Evolutionary conservation across 2,329 filamentous ascomycete genomes (phyloP), one percentile per base, ranked within the genome.

Genomic region (Penicillium vulpinum): DNA sequence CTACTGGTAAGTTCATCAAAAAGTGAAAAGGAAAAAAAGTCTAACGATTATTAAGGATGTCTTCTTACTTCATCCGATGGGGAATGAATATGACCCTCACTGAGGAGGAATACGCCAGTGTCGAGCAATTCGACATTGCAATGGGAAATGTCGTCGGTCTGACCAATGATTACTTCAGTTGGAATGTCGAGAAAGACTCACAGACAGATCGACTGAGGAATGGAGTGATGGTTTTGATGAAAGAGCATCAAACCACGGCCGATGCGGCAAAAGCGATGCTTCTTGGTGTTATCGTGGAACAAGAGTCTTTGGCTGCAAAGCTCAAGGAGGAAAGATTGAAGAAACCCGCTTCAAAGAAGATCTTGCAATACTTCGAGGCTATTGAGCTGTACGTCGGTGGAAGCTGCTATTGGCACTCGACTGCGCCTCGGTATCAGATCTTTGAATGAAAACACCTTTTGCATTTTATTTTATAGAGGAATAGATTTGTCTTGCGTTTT

Each of bases 121-220:
- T 59, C 22, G 36, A 46, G 10, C 48, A 54, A 11, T 59, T 50
- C n/a, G 57, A 59, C 16, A 50, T 54, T 26, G 48, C 43, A 18
- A 57, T 59, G 57, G 54, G 57, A 1, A 47, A 50, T 29, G 49
- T 59, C 13, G 49, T 59, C 16, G 57, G 57, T 3, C 50, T 59
- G 21, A 59, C 57, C 4, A 59, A 59, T 36, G 57, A 59, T 13
- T 59, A 57, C 40, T 59, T 54, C 28, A 59, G 54, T 38, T 59
- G 57, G 57, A 28, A 50, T 40, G 40, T 59, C 9, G 57, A 59
- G 29, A 59, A 51, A 39, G 49, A 57, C 16, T 54, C 57, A 22
- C 21, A 54, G 16, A 57, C 50, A 1, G 54, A 59, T 43, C 54
- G 57, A 7, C 21, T 51, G 16, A 45, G 54, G 22, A 59, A 59